A percentile compares a stretch with the other conserved stretches of the same genome.
Conservation (phyloP, 164 flowering plant species). For the Protea cynaroides region DNA sequence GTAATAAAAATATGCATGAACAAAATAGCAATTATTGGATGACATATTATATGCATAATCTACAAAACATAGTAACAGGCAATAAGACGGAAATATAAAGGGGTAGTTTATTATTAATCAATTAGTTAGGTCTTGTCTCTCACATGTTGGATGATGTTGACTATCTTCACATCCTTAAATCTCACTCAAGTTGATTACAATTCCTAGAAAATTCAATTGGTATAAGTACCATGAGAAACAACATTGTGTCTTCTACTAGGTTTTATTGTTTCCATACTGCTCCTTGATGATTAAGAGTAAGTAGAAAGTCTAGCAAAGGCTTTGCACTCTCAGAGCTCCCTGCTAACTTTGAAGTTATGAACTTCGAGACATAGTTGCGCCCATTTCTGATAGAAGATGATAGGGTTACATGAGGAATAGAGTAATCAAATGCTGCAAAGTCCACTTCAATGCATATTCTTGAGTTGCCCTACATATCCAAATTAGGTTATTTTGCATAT, state of each 20-base stretch:
- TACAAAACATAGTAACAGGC: too few species aligned
- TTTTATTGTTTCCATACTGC: slow-evolving; percentile 41
- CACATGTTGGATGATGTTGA: too few species aligned
- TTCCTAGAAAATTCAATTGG: too few species aligned
- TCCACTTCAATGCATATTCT: slow-evolving; percentile 81
- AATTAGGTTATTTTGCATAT: not conserved
- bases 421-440: slow-evolving; percentile 66
- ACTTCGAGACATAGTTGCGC: slow-evolving; percentile 44
- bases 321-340: slow-evolving; percentile 29
- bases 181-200: too few species aligned
- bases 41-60: too few species aligned
- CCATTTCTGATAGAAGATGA: slow-evolving; percentile 89
- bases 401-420: slow-evolving; percentile 47
- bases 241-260: not conserved
- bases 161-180: too few species aligned
- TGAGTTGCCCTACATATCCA: slow-evolving; percentile 71
- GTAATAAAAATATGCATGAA: too few species aligned
- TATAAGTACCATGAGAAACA: not conserved
- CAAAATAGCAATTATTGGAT: too few species aligned
- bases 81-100: too few species aligned
- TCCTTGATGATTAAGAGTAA: slow-evolving; percentile 53
- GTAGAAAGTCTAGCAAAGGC: slow-evolving; percentile 56
- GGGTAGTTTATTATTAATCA: too few species aligned
- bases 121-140: too few species aligned
- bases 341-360: slow-evolving; percentile 47